Base-by-base conservation (phyloP, 208 protist species). In the Trypanosoma vivax region DNA sequence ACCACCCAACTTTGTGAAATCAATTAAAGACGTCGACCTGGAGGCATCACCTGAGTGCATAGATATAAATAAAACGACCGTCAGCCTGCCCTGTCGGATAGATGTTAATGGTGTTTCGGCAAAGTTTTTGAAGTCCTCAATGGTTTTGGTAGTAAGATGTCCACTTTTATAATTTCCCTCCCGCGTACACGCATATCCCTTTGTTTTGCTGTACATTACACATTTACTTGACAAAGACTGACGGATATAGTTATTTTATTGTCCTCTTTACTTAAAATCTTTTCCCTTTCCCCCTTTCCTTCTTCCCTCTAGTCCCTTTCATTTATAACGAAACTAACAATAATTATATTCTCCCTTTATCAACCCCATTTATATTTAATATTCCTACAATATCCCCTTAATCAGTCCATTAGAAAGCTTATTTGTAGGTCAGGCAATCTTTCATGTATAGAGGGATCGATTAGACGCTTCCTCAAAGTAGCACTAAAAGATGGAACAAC, bases 1-100 rank as follows among this genome's bases (percentile, higher is more conserved):
- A 21, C 60, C 70, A 21, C 74, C 76, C 2, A 49, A 49, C 1
- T 10, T 16, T 43, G 39, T 86, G 13, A 23, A n/a, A n/a, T 67
- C 68, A 6, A 69, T 91, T 30, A 38, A 53, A 14, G 79, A 80
- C 37, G 71, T 92, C 23, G 67, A 88, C 33, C 64, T 92, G 16
- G 64, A 39, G 19, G 65, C 57, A 21, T 45, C 48, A 24, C 30
- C 50, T 39, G 52, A 72, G 35, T 42, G 40, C 3, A 56, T 91
- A 49, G 76, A 86, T 23, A 61, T 88, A 33, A 66, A 86, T 49
- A 65, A 53, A 31, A 50, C 47, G 23, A 50, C 52, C 0, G 58
- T 70, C 6, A 52, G 64, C 30, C 51, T 91, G 19, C 71, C 79
- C 4, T 50, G 51, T 2, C 1, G 42, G 18, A 69, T 87, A 46